Conservation (phyloP, 2,329 filamentous ascomycete genomes). For the Teratosphaeriaceae sp. region DNA sequence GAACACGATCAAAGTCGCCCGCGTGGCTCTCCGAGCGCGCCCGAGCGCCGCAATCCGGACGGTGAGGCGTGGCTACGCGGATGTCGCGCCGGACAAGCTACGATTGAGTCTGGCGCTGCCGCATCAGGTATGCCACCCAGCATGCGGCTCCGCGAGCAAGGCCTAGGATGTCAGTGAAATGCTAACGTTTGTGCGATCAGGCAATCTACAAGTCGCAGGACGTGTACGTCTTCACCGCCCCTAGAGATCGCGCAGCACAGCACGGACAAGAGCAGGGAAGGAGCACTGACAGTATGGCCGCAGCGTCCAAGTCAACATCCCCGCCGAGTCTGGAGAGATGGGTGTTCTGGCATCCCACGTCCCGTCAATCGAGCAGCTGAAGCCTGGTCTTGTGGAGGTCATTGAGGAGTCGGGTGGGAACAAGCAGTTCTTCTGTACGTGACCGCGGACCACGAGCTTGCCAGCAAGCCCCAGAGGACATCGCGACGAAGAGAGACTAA, state of each 20-base stretch:
- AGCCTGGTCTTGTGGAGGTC: conserved; percentile 91
- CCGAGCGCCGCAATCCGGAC: conserved; percentile 71
- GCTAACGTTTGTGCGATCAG: conserved; percentile 35
- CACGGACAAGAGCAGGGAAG: conserved; percentile 7
- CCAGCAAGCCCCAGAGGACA: no score
- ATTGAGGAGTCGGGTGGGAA: conserved; percentile 81
- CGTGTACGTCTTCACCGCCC: conserved; percentile 54
- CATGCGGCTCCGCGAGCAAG: no score
- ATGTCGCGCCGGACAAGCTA: conserved; percentile 58
- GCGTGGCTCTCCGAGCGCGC: conserved; percentile 76
- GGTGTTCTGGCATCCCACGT: conserved; percentile 99
- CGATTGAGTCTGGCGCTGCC: conserved; percentile 96
- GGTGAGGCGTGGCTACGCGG: conserved; percentile 81
- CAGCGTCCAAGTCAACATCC: conserved; percentile 96
- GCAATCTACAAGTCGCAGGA: conserved; percentile 64
- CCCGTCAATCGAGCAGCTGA: conserved; percentile 96
- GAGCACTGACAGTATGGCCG: conserved; percentile 12
- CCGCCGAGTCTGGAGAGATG: conserved; percentile 98
- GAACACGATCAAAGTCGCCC: conserved; percentile 91
- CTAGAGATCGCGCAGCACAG: conserved; percentile 5
- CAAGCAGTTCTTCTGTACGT: conserved; percentile 99
- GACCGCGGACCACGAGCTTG: no score
- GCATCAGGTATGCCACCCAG: conserved; percentile 73
- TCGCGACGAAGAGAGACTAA: no score
- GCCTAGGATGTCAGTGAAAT: no score